Evolutionary conservation across 768 basidiomycete species (phyloP), one percentile per base, ranked within the genome.

Genomic region (Roridomyces roridus): DNA sequence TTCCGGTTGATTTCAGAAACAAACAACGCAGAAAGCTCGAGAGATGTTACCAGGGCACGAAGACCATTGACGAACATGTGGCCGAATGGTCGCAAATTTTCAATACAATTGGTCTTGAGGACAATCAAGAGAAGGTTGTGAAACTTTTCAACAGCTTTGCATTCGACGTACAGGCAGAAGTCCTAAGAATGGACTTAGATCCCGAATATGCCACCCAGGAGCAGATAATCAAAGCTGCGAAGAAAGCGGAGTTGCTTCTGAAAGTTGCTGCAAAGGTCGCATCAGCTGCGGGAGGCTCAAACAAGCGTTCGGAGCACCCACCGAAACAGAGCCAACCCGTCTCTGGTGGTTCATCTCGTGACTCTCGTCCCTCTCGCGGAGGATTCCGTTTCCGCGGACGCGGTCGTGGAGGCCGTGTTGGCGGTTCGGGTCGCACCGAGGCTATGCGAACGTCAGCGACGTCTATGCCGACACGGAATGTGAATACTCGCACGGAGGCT

Each of bases 1-100:
- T 77, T 58, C 75, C 75, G 0, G 46, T 67, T 0, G 63, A 73
- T 29, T 76, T 43, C 56, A 39, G 31, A 11, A 45, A 50, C 28
- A 46, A 29, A 15, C 49, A 50, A 18, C 6, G 55, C 4, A 34
- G 35, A 17, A 35, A 47, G 9, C 26, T 55, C 15, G 26, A 46
- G 17, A 29, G 34, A 18, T 46, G 41, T 23, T 34, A 20, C 36
- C 57, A 59, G 26, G 26, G 43, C 20, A 20, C 21, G 10, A 43
- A 46, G 9, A 59, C 40, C 0, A 63, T 74, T 0, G 42, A 57
- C 0, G 64, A 64, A 0, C 73, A 62, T 42, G 57, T 68, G 5
- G 66, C 66, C 17, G 60, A 70, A 36, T 55, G 72, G 0, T 57
- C 65, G 10, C 58, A 46, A 14, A 31, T 70, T 0, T 65, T 57